Evolutionary conservation across 2,329 filamentous ascomycete species (phyloP).

Genomic region (Albophoma yamanashiensis): DNA sequence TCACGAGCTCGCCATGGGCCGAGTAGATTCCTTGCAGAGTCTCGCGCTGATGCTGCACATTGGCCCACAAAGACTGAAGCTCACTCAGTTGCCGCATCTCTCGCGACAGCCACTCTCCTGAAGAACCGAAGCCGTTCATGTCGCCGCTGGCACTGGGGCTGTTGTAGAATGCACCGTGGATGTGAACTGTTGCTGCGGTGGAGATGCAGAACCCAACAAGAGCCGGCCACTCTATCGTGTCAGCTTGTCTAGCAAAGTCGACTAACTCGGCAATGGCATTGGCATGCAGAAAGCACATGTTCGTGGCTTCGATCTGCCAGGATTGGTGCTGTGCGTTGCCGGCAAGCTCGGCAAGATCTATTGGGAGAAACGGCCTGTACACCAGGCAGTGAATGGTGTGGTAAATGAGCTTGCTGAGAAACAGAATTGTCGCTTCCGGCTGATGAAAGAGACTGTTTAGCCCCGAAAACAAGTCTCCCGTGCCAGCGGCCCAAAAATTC

Average conservation of each 20-base stretch:
- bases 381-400: constrained; percentile 80
- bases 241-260: constrained; percentile 64
- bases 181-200: constrained; percentile 78
- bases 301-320: constrained; percentile 87
- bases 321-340: constrained; percentile 77
- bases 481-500: constrained; percentile 75
- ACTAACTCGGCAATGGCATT: constrained; percentile 80
- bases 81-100: constrained; percentile 75
- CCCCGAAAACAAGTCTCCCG: constrained; percentile 67
- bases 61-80: constrained; percentile 64
- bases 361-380: constrained; percentile 77
- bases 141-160: constrained; percentile 35
- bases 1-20: constrained; percentile 73
- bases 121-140: constrained; percentile 52
- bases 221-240: constrained; percentile 71
- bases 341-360: constrained; percentile 71
- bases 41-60: constrained; percentile 69
- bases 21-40: constrained; percentile 67
- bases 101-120: constrained; percentile 59
- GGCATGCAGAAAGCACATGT: constrained; percentile 75
- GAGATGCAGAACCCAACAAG: constrained; percentile 82
- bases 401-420: constrained; percentile 78
- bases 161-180: constrained; percentile 75
- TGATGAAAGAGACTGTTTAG: constrained; percentile 68
- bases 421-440: constrained; percentile 64